These are phyloP conservation scores for Epichloe uncinata DNA, from an alignment of 2,329 filamentous ascomycete genomes.

Conservation along the genomic window DNA sequence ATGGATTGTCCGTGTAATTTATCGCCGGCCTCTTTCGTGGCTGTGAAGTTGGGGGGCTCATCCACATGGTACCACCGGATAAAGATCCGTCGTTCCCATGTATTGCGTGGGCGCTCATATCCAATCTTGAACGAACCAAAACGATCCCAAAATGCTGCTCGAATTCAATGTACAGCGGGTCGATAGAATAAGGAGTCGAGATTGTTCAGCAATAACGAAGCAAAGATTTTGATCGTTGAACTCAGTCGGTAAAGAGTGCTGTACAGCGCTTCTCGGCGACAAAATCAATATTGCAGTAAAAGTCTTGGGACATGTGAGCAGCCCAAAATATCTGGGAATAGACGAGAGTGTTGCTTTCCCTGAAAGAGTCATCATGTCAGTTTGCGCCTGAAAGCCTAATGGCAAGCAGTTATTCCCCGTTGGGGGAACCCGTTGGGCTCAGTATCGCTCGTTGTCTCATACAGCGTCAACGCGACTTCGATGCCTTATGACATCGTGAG, in stretches of 20 bases:
- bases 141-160: neutral
- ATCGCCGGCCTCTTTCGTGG: slow-evolving; percentile 7
- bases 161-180: neutral
- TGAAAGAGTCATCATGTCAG: neutral
- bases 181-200: neutral
- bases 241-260: neutral
- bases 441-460: neutral
- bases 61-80: slow-evolving; percentile 6
- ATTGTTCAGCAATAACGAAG: neutral
- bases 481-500: neutral
- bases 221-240: neutral
- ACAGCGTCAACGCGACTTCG: neutral
- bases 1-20: slow-evolving; percentile 7
- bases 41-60: slow-evolving; percentile 8
- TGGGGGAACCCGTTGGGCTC: neutral
- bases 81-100: slow-evolving; percentile 7
- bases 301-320: neutral
- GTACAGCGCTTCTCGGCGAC: neutral
- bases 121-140: neutral
- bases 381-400: slow-evolving; percentile 6
- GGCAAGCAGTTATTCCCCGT: neutral
- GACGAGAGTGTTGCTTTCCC: neutral
- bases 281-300: neutral
- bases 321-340: neutral
- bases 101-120: slow-evolving; percentile 5